Percentiles rank a stretch among this genome's conserved stretches.
These are phyloP conservation scores for Syzygium aromaticum DNA, from an alignment of 345 rosid genomes.

Conservation along the genomic window DNA sequence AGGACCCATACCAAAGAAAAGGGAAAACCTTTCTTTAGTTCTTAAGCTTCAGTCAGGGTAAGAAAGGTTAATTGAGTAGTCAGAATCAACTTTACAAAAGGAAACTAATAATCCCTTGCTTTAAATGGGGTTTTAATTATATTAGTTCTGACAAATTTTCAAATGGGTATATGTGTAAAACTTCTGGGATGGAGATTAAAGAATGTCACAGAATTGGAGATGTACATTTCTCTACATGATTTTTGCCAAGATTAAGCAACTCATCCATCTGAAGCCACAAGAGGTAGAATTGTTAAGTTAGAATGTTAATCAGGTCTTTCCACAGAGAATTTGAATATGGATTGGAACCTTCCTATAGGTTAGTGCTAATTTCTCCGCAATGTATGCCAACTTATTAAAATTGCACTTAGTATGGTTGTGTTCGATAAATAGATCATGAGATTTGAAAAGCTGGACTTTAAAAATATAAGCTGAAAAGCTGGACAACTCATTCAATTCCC, in stretches of 20 bases:
- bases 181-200: background rate
- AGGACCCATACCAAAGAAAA: conserved; percentile 1
- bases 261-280: background rate
- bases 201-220: background rate
- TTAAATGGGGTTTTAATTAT: background rate
- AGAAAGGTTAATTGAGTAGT: background rate
- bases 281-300: background rate
- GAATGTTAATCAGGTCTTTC: background rate
- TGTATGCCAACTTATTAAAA: background rate
- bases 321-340: background rate
- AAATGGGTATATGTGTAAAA: background rate
- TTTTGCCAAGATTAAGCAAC: background rate
- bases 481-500: background rate
- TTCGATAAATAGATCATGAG: background rate
- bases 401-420: background rate
- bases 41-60: background rate
- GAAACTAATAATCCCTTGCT: background rate
- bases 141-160: background rate
- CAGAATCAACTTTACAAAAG: conserved; percentile 7
- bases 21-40: conserved; percentile 1
- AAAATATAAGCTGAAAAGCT: background rate
- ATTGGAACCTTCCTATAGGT: background rate
- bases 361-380: background rate
- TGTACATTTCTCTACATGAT: background rate
- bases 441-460: background rate